Evolutionary conservation across 2,329 filamentous ascomycete species (phyloP).

Genomic region (Phyllosticta ampelicida): DNA sequence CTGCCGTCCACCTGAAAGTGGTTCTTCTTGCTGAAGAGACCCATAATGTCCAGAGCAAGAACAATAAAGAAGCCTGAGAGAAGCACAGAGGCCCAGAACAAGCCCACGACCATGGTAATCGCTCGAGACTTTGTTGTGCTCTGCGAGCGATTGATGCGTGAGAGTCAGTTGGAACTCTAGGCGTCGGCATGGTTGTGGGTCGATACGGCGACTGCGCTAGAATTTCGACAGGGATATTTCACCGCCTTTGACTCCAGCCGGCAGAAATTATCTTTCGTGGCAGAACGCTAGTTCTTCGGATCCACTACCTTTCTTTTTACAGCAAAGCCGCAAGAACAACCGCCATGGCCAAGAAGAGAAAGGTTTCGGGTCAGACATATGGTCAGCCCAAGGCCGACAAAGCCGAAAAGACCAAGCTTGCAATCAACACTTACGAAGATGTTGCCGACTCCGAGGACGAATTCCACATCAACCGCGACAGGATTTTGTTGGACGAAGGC

Average conservation of each 20-base stretch:
- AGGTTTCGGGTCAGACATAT: slow-evolving; percentile 44
- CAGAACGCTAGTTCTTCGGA: neutral
- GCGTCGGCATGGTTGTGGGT: too few relatives aligned
- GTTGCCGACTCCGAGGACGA: slow-evolving; percentile 92
- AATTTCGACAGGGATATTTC: neutral
- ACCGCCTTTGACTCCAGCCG: neutral
- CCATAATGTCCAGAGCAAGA: slow-evolving; percentile 46
- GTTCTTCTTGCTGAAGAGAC: slow-evolving; percentile 57
- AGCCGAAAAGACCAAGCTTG: slow-evolving; percentile 43
- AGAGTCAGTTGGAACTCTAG: neutral
- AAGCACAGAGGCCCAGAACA: slow-evolving; percentile 25
- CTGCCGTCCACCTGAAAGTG: slow-evolving; percentile 77
- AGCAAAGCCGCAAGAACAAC: neutral
- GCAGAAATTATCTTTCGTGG: slow-evolving; percentile 4
- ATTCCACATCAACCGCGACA: slow-evolving; percentile 78
- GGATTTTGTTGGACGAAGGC: slow-evolving; percentile 73
- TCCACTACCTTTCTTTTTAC: neutral
- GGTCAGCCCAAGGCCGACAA: slow-evolving; percentile 23
- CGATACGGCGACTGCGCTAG: neutral
- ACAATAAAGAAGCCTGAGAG: slow-evolving; percentile 27
- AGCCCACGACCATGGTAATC: slow-evolving; percentile 24
- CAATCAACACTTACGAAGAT: slow-evolving; percentile 58
- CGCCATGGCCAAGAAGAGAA: slow-evolving; percentile 52
- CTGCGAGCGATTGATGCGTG: neutral
- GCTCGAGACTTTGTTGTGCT: neutral